Conservation (phyloP, 1,284 basidiomycete species). For the Singerocomus rubriflavus region DNA sequence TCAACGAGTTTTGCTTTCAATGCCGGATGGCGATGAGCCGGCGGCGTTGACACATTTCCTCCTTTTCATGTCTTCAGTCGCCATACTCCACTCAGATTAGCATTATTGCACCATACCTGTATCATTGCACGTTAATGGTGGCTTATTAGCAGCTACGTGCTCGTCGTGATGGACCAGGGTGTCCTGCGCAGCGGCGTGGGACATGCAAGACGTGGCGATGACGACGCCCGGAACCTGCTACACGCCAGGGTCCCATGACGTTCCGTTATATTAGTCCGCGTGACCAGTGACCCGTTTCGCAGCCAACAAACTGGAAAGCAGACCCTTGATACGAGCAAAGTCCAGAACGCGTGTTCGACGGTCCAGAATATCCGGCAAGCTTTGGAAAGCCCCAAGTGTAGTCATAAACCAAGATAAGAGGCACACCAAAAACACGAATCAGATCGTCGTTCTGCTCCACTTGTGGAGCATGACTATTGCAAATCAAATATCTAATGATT, state of each 20-base stretch:
- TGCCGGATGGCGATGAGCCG: conserved; percentile 47
- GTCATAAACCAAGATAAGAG: background rate
- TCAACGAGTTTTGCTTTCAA: conserved; percentile 55
- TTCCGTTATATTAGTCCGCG: background rate
- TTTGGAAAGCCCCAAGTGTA: background rate
- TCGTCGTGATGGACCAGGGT: conserved; percentile 4
- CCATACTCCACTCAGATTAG: conserved; percentile 10
- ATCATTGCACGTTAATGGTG: conserved; percentile 24
- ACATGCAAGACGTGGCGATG: background rate
- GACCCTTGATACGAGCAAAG: background rate
- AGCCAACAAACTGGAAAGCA: background rate
- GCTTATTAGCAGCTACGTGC: conserved; percentile 7
- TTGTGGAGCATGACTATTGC: background rate
- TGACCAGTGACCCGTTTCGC: background rate
- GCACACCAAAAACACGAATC: background rate
- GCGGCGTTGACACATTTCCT: conserved; percentile 17
- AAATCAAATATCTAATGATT: background rate
- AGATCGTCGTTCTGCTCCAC: background rate
- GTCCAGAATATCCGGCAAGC: background rate
- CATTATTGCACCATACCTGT: conserved; percentile 31
- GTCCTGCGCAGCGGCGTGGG: background rate
- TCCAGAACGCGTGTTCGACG: background rate
- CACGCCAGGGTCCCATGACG: background rate
- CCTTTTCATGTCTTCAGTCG: conserved; percentile 3
- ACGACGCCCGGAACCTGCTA: background rate